phyloP scores from a whole-genome alignment of 2,329 filamentous ascomycete genomes.

The Thermothelomyces thermophilus region DNA sequence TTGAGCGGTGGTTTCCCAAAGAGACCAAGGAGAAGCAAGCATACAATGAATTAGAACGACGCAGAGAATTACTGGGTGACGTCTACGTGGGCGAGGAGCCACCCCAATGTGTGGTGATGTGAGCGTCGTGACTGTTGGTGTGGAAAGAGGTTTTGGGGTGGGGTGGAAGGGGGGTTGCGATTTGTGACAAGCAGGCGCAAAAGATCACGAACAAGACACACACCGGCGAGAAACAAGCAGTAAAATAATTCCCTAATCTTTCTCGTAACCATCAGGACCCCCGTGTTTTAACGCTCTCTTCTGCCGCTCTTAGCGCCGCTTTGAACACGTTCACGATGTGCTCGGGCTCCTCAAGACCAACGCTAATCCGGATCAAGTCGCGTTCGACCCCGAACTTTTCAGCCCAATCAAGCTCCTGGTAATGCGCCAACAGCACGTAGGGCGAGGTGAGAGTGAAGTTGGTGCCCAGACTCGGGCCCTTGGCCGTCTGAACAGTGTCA shows the following conservation, averaged over 20 bases:
- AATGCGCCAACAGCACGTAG: conserved; percentile 89
- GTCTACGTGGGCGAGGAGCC: conserved; percentile 44
- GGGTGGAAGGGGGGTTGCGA: neutral
- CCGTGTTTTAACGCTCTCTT: conserved; percentile 18
- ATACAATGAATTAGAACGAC: conserved; percentile 65
- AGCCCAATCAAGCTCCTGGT: conserved; percentile 86
- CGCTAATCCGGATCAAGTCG: conserved; percentile 76
- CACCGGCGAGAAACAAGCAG: neutral
- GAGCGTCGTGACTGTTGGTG: neutral
- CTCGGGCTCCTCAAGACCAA: conserved; percentile 75
- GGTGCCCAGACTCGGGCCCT: conserved; percentile 90
- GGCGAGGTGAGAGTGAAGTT: conserved; percentile 93
- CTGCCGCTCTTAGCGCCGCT: conserved; percentile 60
- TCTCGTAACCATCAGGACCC: neutral
- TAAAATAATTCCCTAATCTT: conserved; percentile 6
- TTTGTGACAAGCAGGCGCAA: no score
- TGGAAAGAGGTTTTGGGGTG: neutral
- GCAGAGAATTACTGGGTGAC: conserved; percentile 64
- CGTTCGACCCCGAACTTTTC: conserved; percentile 72
- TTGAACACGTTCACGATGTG: conserved; percentile 59
- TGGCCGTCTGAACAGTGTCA: conserved; percentile 78
- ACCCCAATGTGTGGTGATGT: conserved; percentile 56
- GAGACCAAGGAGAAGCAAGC: conserved; percentile 60
- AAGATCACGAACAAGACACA: neutral
- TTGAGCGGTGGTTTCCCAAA: conserved; percentile 69